Evolutionary conservation across 2,329 filamentous ascomycete genomes (phyloP).

Genomic region (Alternaria rosae): DNA sequence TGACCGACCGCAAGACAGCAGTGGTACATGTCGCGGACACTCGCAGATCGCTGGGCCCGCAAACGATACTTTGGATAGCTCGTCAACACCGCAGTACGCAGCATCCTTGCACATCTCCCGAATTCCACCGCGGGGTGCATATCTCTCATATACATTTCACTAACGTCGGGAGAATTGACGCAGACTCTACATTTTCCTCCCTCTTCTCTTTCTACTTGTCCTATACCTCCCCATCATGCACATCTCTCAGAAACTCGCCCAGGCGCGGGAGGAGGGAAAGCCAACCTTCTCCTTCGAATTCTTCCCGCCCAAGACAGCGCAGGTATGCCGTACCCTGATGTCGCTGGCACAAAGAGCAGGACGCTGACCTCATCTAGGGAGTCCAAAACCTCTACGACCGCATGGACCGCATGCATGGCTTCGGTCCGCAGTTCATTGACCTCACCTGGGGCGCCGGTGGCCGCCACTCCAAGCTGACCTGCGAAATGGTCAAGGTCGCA

Average conservation of each 20-base stretch:
- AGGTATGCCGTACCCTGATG: conserved; percentile 52
- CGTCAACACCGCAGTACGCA: conserved; percentile 21
- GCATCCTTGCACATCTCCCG: conserved; percentile 31
- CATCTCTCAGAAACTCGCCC: conserved; percentile 88
- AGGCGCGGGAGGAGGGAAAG: conserved; percentile 78
- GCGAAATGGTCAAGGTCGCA: conserved; percentile 96
- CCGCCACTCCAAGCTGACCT: conserved; percentile 87
- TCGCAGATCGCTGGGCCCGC: conserved; percentile 60
- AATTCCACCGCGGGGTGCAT: conserved; percentile 31
- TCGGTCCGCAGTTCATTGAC: conserved; percentile 95
- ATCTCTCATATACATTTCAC: conserved; percentile 6
- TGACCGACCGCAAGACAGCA: conserved; percentile 1
- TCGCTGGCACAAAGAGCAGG: background rate
- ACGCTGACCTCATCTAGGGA: conserved; percentile 59
- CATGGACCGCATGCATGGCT: conserved; percentile 98
- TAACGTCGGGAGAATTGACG: conserved; percentile 11
- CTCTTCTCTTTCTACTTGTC: conserved; percentile 6
- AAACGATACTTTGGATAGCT: conserved; percentile 56
- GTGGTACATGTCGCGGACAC: conserved; percentile 62
- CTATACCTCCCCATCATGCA: conserved; percentile 72
- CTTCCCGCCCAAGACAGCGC: conserved; percentile 96
- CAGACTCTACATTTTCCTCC: background rate
- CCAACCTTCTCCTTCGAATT: conserved; percentile 99
- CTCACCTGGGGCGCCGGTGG: conserved; percentile 98
- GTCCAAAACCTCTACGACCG: conserved; percentile 99